A percentile compares a stretch with the other conserved stretches of the same genome.
Evolutionary conservation across 2,329 filamentous ascomycete genomes (phyloP).

Genomic region (Trichothecium sympodiale): DNA sequence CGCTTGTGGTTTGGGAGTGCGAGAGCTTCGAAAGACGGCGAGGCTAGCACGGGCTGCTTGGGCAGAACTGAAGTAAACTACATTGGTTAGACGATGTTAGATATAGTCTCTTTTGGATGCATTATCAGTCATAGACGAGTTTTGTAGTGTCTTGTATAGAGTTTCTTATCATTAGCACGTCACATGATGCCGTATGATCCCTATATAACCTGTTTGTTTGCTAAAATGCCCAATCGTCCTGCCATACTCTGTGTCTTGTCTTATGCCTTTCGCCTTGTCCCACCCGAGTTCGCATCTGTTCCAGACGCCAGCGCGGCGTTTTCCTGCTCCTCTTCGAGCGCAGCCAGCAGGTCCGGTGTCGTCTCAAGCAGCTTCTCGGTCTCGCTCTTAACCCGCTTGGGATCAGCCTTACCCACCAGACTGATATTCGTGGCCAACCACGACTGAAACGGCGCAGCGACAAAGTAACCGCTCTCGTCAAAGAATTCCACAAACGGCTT

Average conservation of each 20-base stretch:
- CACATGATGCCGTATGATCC: too few relatives aligned
- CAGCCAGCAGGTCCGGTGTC: slow-evolving; percentile 37
- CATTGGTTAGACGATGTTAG: not conserved
- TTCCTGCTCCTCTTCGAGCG: slow-evolving; percentile 20
- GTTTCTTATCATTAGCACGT: not conserved
- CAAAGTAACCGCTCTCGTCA: slow-evolving; percentile 59
- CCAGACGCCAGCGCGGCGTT: slow-evolving; percentile 21
- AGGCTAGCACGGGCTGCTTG: slow-evolving; percentile 37
- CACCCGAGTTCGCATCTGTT: slow-evolving; percentile 25
- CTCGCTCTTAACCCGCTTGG: slow-evolving; percentile 36
- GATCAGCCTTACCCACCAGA: slow-evolving; percentile 54
- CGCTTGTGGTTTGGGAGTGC: slow-evolving; percentile 41
- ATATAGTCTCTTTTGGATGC: not conserved
- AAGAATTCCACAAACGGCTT: slow-evolving; percentile 68
- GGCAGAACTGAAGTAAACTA: slow-evolving; percentile 23
- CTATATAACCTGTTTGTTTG: too few relatives aligned
- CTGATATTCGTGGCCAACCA: slow-evolving; percentile 61
- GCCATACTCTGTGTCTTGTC: not conserved
- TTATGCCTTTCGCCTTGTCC: slow-evolving; percentile 35
- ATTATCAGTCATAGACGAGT: not conserved
- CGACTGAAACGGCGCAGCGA: slow-evolving; percentile 66
- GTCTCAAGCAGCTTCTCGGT: slow-evolving; percentile 25
- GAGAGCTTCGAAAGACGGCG: slow-evolving; percentile 40
- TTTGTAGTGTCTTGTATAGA: not conserved
- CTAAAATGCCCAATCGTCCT: not conserved